Percentiles rank a stretch among this genome's conserved stretches.
Evolutionary conservation across 1,284 basidiomycete species (phyloP).

Genomic region (Cystobasidium sp.): DNA sequence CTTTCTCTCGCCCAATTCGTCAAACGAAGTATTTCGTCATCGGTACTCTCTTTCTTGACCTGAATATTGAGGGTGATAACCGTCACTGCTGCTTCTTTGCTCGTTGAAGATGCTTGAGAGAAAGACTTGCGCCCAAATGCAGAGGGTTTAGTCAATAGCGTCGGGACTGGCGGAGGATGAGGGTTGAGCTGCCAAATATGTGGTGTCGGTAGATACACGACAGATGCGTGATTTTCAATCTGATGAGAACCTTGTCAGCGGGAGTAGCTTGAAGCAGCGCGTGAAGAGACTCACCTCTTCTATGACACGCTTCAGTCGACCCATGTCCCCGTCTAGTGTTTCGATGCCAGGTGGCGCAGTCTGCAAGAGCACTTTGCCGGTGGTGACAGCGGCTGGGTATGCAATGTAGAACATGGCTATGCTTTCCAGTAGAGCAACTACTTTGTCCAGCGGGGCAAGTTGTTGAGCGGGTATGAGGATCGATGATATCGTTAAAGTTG

Average conservation of each 20-base stretch:
- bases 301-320: constrained; percentile 74
- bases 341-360: constrained; percentile 67
- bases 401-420: constrained; percentile 77
- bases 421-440: constrained; percentile 73
- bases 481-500: constrained; percentile 37
- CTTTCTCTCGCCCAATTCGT: constrained; percentile 72
- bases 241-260: constrained; percentile 52
- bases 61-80: constrained; percentile 82
- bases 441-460: constrained; percentile 66
- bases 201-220: constrained; percentile 75
- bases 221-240: constrained; percentile 77
- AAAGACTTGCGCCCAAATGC: constrained; percentile 37
- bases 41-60: constrained; percentile 69
- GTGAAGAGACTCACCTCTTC: constrained; percentile 66
- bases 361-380: constrained; percentile 81
- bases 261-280: not conserved
- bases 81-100: constrained; percentile 47
- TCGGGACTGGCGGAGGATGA: constrained; percentile 49
- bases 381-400: constrained; percentile 74
- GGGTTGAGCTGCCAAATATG: constrained; percentile 84
- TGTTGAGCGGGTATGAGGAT: constrained; percentile 48
- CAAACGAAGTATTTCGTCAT: constrained; percentile 72
- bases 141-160: constrained; percentile 11
- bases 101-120: not conserved
- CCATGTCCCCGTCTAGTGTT: constrained; percentile 67